A percentile compares a stretch with the other conserved stretches of the same genome.
Conservation (phyloP, 257 asterid genomes). For the Rehmannia glutinosa region DNA sequence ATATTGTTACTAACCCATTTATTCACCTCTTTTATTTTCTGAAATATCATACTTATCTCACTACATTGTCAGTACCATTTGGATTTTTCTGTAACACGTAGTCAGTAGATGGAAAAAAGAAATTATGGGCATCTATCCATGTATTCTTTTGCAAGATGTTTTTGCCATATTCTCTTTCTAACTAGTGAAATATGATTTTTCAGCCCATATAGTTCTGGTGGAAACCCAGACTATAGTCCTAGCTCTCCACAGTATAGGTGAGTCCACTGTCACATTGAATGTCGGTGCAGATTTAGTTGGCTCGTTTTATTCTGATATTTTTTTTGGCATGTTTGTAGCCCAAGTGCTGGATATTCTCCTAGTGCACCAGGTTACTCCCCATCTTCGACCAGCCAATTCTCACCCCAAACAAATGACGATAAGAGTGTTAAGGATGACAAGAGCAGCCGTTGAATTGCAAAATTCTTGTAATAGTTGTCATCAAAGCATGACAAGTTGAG, state of each 20-base stretch:
- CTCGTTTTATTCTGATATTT: background rate
- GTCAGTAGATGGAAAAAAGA: background rate
- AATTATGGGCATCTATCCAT: background rate
- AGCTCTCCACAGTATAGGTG: slow-evolving; percentile 93
- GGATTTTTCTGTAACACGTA: too few species aligned
- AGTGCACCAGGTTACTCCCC: slow-evolving; percentile 97
- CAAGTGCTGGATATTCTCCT: slow-evolving; percentile 96
- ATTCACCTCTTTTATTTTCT: too few species aligned
- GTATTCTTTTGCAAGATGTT: background rate
- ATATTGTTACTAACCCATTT: too few species aligned
- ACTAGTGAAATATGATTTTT: slow-evolving; percentile 13
- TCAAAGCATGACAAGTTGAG: background rate
- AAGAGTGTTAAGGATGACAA: slow-evolving; percentile 59
- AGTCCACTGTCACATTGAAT: background rate
- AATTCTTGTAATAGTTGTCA: background rate
- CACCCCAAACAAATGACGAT: slow-evolving; percentile 59
- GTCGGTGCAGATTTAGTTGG: background rate
- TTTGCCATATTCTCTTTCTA: background rate
- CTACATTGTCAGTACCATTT: background rate
- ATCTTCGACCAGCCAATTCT: slow-evolving; percentile 81
- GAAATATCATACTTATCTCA: too few species aligned
- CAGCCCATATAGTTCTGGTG: slow-evolving; percentile 73
- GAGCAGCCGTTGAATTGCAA: slow-evolving; percentile 28
- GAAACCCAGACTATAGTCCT: slow-evolving; percentile 79
- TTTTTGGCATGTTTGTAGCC: slow-evolving; percentile 40